Conservation (phyloP, 2,329 filamentous ascomycete species). For the Lizonia empirigonia region DNA sequence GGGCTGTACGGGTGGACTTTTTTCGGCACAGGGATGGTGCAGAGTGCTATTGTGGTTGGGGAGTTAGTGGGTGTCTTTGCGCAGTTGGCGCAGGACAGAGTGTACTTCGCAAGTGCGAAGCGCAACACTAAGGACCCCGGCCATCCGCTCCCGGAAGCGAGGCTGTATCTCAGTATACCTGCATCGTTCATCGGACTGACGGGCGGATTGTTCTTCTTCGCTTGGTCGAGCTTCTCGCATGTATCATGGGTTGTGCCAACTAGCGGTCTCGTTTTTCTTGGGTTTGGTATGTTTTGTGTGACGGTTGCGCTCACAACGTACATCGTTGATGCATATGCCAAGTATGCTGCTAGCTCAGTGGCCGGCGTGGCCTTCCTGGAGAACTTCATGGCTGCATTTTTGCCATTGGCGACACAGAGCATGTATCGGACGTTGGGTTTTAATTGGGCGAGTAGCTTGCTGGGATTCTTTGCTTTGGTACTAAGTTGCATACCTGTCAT, state of each 20-base stretch:
- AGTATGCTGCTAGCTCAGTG: constrained; percentile 57
- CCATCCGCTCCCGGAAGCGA: constrained; percentile 52
- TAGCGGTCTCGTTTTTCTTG: constrained; percentile 55
- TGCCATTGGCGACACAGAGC: constrained; percentile 54
- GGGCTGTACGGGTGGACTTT: constrained; percentile 49
- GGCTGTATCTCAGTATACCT: constrained; percentile 52
- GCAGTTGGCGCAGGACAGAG: constrained; percentile 44
- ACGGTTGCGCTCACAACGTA: constrained; percentile 56
- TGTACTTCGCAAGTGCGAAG: constrained; percentile 51
- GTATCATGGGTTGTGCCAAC: constrained; percentile 57
- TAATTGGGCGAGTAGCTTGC: constrained; percentile 56
- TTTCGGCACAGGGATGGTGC: constrained; percentile 54
- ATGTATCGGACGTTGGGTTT: constrained; percentile 58
- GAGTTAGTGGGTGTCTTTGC: constrained; percentile 51
- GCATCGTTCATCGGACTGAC: constrained; percentile 54
- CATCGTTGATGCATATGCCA: constrained; percentile 57
- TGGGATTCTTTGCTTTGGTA: constrained; percentile 53
- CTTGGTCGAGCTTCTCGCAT: constrained; percentile 53
- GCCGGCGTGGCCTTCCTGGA: constrained; percentile 57
- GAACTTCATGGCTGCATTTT: constrained; percentile 55
- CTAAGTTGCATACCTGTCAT: constrained; percentile 55
- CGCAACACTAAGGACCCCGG: constrained; percentile 49
- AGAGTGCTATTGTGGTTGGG: constrained; percentile 54
- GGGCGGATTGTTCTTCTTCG: constrained; percentile 59
- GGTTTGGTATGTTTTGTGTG: constrained; percentile 57